phyloP scores from a whole-genome alignment of 495 filamentous ascomycete genomes.

The Immersiella caudata region DNA sequence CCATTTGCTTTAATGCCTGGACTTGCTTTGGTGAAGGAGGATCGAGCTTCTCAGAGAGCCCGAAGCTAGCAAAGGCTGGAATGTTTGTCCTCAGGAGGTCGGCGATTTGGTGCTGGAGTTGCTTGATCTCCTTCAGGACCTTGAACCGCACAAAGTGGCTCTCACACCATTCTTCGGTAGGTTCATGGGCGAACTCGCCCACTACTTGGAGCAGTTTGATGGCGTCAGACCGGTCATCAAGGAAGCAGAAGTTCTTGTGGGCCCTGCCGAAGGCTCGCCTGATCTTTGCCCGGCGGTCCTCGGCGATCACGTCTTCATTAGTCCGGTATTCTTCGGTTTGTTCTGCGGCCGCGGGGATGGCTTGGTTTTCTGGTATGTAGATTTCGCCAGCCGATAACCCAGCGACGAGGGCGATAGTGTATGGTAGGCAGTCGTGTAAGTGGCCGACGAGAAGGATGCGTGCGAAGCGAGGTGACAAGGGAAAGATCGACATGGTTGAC shows the following conservation, averaged over 20 bases:
- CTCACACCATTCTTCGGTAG: constrained; percentile 70
- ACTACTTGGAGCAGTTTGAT: constrained; percentile 87
- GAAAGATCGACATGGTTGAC: constrained; percentile 80
- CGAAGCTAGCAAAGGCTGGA: constrained; percentile 62
- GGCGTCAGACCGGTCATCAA: constrained; percentile 82
- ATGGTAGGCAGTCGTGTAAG: constrained; percentile 78
- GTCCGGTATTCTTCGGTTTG: constrained; percentile 58
- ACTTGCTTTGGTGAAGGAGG: constrained; percentile 72
- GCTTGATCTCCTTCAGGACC: constrained; percentile 78
- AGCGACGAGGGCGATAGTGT: constrained; percentile 86
- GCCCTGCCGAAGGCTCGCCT: constrained; percentile 72
- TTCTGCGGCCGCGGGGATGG: constrained; percentile 55
- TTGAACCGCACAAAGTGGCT: constrained; percentile 84
- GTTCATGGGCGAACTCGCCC: constrained; percentile 75
- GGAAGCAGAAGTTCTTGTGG: constrained; percentile 77
- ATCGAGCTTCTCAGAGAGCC: constrained; percentile 63
- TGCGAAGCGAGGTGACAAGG: constrained; percentile 85
- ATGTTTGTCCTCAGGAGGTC: constrained; percentile 77
- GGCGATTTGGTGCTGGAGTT: constrained; percentile 80
- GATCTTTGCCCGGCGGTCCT: constrained; percentile 64
- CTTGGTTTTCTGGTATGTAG: constrained; percentile 83
- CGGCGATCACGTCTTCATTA: constrained; percentile 67
- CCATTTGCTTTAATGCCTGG: constrained; percentile 84
- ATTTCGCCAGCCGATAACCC: constrained; percentile 85
- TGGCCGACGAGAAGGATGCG: constrained; percentile 89